Conservation (phyloP, 2,329 filamentous ascomycete species). For the Madurella fahalii region DNA sequence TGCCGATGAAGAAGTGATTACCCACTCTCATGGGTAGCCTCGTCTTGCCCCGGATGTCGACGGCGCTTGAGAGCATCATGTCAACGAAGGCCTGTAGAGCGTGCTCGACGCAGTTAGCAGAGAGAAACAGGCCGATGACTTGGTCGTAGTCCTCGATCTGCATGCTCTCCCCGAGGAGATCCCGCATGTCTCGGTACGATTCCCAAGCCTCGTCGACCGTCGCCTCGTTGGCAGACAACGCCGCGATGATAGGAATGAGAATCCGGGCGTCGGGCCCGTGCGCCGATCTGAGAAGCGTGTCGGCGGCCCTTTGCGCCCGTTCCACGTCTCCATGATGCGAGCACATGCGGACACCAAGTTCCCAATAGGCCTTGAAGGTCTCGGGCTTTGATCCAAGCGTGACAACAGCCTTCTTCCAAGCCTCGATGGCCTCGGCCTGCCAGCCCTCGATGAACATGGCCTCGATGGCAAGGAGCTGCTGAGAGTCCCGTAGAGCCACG, state of each 20-base stretch:
- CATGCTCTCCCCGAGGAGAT: constrained; percentile 56
- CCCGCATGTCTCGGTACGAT: constrained; percentile 61
- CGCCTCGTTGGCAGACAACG: constrained; percentile 53
- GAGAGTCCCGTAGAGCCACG: constrained; percentile 49
- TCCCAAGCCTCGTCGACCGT: constrained; percentile 59
- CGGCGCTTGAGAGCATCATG: constrained; percentile 69
- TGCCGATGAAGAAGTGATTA: constrained; percentile 81
- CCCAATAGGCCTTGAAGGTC: constrained; percentile 54
- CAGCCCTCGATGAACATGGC: constrained; percentile 62
- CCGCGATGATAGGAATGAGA: constrained; percentile 65
- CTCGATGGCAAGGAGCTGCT: constrained; percentile 65
- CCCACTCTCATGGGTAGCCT: constrained; percentile 47
- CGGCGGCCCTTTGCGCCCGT: constrained; percentile 53
- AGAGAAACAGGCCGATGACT: constrained; percentile 66
- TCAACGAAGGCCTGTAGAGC: constrained; percentile 78
- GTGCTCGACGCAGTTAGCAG: constrained; percentile 58
- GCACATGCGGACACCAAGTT: constrained; percentile 63
- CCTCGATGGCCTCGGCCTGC: constrained; percentile 55
- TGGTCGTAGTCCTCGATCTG: constrained; percentile 72
- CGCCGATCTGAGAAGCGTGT: constrained; percentile 47
- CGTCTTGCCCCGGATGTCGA: constrained; percentile 43
- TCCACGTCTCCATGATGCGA: constrained; percentile 54
- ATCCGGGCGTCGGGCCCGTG: constrained; percentile 50
- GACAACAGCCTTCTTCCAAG: constrained; percentile 57
- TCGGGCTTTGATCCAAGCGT: constrained; percentile 48